Conservation (phyloP, 306 rosid genomes). For the Prunus mira region DNA sequence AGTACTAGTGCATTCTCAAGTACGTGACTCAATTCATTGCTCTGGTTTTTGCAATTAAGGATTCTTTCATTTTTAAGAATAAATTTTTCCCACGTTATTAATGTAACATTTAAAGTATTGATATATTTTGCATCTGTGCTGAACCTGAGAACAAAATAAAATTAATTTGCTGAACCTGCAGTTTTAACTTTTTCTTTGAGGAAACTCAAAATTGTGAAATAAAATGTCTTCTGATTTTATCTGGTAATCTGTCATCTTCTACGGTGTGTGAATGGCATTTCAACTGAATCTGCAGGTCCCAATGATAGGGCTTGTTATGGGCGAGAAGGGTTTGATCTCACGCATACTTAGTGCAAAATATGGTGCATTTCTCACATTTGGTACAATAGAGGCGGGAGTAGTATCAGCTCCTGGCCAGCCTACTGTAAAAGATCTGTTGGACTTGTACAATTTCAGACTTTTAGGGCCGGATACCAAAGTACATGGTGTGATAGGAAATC, state of each 20-base stretch:
- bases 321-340: constrained; percentile 64
- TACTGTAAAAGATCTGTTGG: constrained; percentile 48
- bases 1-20: constrained; percentile 53
- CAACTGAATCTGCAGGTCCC: constrained; percentile 44
- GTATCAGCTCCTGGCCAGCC: constrained; percentile 68
- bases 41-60: neutral
- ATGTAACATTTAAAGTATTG: no score
- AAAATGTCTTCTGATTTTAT: neutral
- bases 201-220: no score
- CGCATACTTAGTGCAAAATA: constrained; percentile 59
- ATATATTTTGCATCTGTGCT: no score
- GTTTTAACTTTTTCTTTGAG: no score
- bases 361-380: constrained; percentile 67
- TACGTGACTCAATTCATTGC: constrained; percentile 25
- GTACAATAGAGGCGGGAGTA: constrained; percentile 43
- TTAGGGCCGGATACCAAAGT: constrained; percentile 60
- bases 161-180: no score
- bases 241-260: neutral
- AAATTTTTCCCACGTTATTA: no score
- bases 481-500: constrained; percentile 71
- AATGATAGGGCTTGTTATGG: constrained; percentile 65
- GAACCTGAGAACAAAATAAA: no score
- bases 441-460: constrained; percentile 61
- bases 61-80: neutral
- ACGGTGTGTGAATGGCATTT: neutral